Conservation (phyloP, 352 stramenopile species). For the Phytophthora sp. region DNA sequence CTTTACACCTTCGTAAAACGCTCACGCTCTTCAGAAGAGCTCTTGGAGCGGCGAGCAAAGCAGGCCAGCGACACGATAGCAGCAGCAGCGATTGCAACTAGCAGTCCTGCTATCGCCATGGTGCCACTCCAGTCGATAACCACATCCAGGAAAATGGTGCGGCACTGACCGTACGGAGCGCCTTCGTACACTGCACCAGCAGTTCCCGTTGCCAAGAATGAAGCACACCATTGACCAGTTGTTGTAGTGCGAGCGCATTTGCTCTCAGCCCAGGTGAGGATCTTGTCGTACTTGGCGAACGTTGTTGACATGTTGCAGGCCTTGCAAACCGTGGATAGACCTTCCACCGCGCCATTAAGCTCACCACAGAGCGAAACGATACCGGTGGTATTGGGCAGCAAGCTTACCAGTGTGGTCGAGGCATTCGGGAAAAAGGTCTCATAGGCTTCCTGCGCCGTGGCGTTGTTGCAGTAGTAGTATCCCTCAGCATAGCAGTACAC, state of each 20-base stretch:
- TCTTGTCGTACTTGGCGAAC: conserved; percentile 69
- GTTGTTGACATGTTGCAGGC: conserved; percentile 63
- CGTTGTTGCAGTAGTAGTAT: conserved; percentile 86
- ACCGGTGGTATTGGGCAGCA: conserved; percentile 69
- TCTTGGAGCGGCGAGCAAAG: conserved; percentile 57
- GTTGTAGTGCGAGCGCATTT: conserved; percentile 60
- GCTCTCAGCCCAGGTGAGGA: conserved; percentile 69
- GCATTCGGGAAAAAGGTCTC: conserved; percentile 68
- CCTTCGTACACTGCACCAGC: conserved; percentile 58
- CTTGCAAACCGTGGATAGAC: conserved; percentile 53
- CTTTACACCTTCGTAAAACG: conserved; percentile 30
- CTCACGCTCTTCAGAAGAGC: conserved; percentile 16
- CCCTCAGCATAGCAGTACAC: conserved; percentile 87
- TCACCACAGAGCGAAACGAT: conserved; percentile 62
- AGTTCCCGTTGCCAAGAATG: conserved; percentile 56
- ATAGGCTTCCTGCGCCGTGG: conserved; percentile 61
- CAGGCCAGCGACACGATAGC: conserved; percentile 67
- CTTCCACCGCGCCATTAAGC: conserved; percentile 37
- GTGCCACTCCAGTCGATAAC: conserved; percentile 69
- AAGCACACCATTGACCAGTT: conserved; percentile 65
- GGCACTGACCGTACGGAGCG: conserved; percentile 80
- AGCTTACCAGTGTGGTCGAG: conserved; percentile 33
- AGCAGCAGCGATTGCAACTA: conserved; percentile 58
- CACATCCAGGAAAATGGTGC: conserved; percentile 66
- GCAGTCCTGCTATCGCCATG: conserved; percentile 55